phyloP scores from a whole-genome alignment of 2,329 filamentous ascomycete genomes.

The Albophoma yamanashiensis region DNA sequence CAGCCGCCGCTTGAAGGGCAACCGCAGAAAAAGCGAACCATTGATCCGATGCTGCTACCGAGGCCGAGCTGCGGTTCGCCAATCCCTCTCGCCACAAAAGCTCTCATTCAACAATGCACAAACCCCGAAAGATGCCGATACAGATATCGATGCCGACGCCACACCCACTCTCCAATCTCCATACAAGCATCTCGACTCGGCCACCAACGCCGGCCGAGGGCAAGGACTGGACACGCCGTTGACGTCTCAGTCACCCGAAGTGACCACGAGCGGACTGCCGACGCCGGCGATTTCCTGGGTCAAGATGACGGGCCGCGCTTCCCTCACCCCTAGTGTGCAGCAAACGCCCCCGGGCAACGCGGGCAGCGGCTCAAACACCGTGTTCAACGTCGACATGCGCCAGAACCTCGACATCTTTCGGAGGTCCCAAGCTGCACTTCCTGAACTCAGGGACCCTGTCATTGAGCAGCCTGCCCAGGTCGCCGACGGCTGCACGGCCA shows the following conservation, averaged over 20 bases:
- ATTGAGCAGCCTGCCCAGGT: constrained; percentile 16
- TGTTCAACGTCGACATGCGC: constrained; percentile 23
- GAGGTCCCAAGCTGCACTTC: constrained; percentile 8
- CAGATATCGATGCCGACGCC: background rate
- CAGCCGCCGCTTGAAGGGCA: constrained; percentile 10
- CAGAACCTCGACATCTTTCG: constrained; percentile 23
- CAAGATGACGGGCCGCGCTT: constrained; percentile 4
- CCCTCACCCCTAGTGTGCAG: background rate
- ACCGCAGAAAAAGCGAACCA: constrained; percentile 23
- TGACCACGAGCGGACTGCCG: background rate
- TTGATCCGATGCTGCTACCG: constrained; percentile 15
- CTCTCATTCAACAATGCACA: constrained; percentile 2
- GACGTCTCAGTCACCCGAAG: background rate
- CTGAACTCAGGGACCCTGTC: constrained; percentile 3
- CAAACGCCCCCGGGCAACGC: constrained; percentile 4
- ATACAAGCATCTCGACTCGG: background rate
- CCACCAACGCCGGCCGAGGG: too few species aligned
- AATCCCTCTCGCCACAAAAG: constrained; percentile 18
- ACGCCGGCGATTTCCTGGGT: constrained; percentile 9
- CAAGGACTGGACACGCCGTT: background rate
- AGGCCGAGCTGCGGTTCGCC: constrained; percentile 12
- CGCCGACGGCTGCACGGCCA: constrained; percentile 13
- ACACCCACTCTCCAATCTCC: background rate
- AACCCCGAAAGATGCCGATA: background rate
- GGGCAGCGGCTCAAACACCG: constrained; percentile 4